Conservation (phyloP, 2,329 filamentous ascomycete species). For the Calonectria leucothoes region DNA sequence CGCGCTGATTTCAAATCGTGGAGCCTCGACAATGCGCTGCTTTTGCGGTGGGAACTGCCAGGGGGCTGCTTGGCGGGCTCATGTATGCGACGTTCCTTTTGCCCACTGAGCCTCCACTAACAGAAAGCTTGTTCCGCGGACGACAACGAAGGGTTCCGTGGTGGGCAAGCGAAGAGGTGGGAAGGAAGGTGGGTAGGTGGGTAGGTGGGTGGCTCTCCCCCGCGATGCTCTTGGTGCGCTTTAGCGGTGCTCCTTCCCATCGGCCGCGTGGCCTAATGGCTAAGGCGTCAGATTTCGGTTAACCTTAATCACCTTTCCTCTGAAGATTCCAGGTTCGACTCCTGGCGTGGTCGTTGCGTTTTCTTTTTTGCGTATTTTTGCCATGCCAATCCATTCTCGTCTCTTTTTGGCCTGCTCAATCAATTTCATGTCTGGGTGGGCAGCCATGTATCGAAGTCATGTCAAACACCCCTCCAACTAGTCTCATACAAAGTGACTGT, state of each 20-base stretch:
- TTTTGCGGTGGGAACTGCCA: not conserved
- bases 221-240: not conserved
- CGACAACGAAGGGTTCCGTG: not conserved
- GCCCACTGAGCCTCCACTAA: not conserved
- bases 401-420: too few relatives aligned
- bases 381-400: not conserved
- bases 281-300: slow-evolving; percentile 40
- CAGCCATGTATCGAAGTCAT: not conserved
- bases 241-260: not conserved
- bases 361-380: slow-evolving; percentile 16
- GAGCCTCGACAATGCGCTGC: not conserved
- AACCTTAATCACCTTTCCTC: slow-evolving; percentile 27
- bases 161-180: too few relatives aligned
- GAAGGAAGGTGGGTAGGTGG: too few relatives aligned
- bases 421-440: not conserved
- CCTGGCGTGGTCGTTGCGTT: slow-evolving; percentile 38
- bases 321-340: slow-evolving; percentile 42
- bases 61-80: not conserved
- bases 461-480: not conserved
- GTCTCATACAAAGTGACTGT: not conserved
- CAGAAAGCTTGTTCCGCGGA: not conserved
- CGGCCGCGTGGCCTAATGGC: slow-evolving; percentile 39
- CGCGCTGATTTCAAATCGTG: slow-evolving; percentile 9
- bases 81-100: not conserved
- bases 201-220: too few relatives aligned